Evolutionary conservation across 2,329 filamentous ascomycete genomes (phyloP).

Genomic region (Fusarium guadeloupense): DNA sequence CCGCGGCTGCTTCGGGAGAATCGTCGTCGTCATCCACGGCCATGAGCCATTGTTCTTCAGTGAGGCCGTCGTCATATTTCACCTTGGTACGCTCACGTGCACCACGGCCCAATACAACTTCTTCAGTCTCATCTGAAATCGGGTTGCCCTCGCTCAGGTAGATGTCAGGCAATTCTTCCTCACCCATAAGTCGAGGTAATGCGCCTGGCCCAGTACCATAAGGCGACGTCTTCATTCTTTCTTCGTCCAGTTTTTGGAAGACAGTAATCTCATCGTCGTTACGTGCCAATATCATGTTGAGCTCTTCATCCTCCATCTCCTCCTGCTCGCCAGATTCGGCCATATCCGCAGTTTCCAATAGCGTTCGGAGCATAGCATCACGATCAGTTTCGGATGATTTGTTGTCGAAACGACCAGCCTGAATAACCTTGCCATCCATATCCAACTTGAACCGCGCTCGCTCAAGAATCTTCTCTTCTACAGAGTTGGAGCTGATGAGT

Average conservation of each 20-base stretch:
- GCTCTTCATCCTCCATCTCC: slow-evolving; percentile 97
- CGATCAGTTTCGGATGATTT: slow-evolving; percentile 98
- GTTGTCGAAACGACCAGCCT: slow-evolving; percentile 99
- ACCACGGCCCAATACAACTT: slow-evolving; percentile 81
- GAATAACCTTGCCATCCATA: slow-evolving; percentile 99
- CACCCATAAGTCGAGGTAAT: slow-evolving; percentile 84
- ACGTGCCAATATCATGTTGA: slow-evolving; percentile 93
- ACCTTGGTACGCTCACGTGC: slow-evolving; percentile 94
- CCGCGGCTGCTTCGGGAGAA: slow-evolving; percentile 89
- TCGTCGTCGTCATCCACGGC: slow-evolving; percentile 98
- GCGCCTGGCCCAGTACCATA: slow-evolving; percentile 75
- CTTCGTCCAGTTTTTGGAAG: slow-evolving; percentile 86
- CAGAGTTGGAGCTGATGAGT: slow-evolving; percentile 94
- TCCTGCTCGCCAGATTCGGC: slow-evolving; percentile 79
- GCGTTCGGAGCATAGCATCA: slow-evolving; percentile 93
- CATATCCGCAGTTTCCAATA: slow-evolving; percentile 84
- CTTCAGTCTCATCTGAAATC: slow-evolving; percentile 80
- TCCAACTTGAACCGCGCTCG: slow-evolving; percentile 97
- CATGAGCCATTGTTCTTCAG: slow-evolving; percentile 98
- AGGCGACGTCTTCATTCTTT: slow-evolving; percentile 69
- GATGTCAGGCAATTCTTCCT: slow-evolving; percentile 91
- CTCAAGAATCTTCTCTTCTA: slow-evolving; percentile 98
- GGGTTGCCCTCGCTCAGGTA: slow-evolving; percentile 89
- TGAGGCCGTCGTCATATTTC: slow-evolving; percentile 95
- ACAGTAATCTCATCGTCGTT: slow-evolving; percentile 78